phyloP scores from a whole-genome alignment of 192 early-diverging fungal species.

The Mortierella alpina region DNA sequence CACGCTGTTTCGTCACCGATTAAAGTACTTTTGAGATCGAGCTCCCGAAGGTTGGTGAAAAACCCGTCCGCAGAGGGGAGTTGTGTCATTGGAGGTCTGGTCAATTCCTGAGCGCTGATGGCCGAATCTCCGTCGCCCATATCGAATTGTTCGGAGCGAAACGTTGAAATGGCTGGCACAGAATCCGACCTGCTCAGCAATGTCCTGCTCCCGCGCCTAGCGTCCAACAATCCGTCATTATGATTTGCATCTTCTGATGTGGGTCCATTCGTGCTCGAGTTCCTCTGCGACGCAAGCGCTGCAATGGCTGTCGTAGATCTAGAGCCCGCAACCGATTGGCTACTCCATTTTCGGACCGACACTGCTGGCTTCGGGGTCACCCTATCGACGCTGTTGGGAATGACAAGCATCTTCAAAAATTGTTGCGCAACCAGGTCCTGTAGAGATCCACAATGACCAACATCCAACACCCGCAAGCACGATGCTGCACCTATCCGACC shows the following conservation, averaged over 20 bases:
- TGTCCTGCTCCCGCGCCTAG: too few relatives aligned
- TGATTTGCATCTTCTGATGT: too few relatives aligned
- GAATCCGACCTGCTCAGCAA: slow-evolving; percentile 6
- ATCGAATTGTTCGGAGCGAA: neutral
- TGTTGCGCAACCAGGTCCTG: slow-evolving; percentile 12
- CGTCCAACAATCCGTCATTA: too few relatives aligned
- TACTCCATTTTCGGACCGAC: neutral
- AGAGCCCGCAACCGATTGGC: neutral
- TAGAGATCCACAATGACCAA: slow-evolving; percentile 34
- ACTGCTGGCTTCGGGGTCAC: neutral
- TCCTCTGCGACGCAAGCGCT: too few relatives aligned
- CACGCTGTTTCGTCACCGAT: slow-evolving; percentile 33
- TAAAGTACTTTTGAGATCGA: slow-evolving; percentile 49
- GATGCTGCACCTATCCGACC: neutral
- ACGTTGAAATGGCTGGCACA: neutral
- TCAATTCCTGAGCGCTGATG: too few relatives aligned
- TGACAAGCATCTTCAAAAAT: slow-evolving; percentile 10
- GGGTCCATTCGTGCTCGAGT: too few relatives aligned
- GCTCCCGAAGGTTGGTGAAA: slow-evolving; percentile 41
- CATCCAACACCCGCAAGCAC: slow-evolving; percentile 21
- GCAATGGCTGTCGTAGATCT: slow-evolving; percentile 2
- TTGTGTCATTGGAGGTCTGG: neutral
- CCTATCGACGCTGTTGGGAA: slow-evolving; percentile 20
- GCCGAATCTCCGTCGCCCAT: neutral
- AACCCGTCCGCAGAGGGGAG: slow-evolving; percentile 2